phyloP scores from a whole-genome alignment of 352 stramenopile genomes.

The Peronosclerospora sorghi region DNA sequence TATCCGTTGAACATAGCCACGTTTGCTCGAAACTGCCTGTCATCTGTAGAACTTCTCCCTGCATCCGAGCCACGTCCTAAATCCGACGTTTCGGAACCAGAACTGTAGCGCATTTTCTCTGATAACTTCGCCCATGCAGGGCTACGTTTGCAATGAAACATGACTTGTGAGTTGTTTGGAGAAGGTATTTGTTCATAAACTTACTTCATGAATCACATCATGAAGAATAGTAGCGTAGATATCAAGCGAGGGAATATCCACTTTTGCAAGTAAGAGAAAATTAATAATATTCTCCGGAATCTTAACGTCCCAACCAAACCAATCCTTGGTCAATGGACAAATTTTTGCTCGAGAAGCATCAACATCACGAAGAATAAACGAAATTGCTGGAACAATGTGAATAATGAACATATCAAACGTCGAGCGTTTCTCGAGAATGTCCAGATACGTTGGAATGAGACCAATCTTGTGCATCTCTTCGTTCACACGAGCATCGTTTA shows the following conservation, averaged over 20 bases:
- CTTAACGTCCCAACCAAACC: conserved; percentile 46
- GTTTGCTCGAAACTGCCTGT: conserved; percentile 10
- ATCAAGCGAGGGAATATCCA: conserved; percentile 49
- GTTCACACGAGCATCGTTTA: conserved; percentile 56
- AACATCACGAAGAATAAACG: conserved; percentile 67
- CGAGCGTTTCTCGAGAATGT: conserved; percentile 51
- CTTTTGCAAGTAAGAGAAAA: conserved; percentile 45
- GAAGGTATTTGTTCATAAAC: conserved; percentile 44
- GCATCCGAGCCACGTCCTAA: conserved; percentile 26
- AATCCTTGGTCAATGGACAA: conserved; percentile 58
- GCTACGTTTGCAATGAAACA: conserved; percentile 61
- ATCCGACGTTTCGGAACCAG: conserved; percentile 21
- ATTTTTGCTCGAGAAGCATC: conserved; percentile 51
- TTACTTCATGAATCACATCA: conserved; percentile 69
- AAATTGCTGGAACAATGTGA: conserved; percentile 66
- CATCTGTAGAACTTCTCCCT: conserved; percentile 21
- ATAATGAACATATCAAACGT: conserved; percentile 84
- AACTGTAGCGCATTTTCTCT: conserved; percentile 28
- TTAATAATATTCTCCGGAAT: conserved; percentile 41
- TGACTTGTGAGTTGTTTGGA: conserved; percentile 56
- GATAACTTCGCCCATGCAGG: conserved; percentile 49
- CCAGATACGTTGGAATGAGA: conserved; percentile 59
- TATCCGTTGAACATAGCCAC: too few species aligned
- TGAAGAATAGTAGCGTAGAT: conserved; percentile 72
- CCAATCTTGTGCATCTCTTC: conserved; percentile 45